phyloP scores from a whole-genome alignment of 345 rosid species.

The Triadica sebifera region DNA sequence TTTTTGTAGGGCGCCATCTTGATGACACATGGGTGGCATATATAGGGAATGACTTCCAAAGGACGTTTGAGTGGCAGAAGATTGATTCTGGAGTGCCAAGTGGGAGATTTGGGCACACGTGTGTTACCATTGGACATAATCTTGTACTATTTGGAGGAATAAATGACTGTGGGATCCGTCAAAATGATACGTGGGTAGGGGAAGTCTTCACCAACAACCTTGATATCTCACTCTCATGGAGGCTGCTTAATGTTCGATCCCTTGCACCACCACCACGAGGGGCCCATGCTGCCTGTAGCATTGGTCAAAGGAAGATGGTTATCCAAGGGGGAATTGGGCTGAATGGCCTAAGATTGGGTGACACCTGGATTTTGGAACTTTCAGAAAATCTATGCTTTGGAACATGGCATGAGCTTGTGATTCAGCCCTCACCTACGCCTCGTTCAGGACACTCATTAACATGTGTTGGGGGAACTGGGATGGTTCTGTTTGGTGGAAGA shows the following conservation, averaged over 20 bases:
- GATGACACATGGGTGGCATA: conserved; percentile 92
- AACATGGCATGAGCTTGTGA: conserved; percentile 56
- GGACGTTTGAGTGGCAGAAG: conserved; percentile 59
- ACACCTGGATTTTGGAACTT: conserved; percentile 81
- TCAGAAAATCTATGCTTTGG: conserved; percentile 58
- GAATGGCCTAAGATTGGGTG: conserved; percentile 63
- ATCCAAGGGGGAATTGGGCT: conserved; percentile 86
- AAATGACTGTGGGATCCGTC: conserved; percentile 75
- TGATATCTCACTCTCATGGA: conserved; percentile 57
- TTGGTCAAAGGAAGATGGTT: conserved; percentile 65
- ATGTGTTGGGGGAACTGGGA: conserved; percentile 46
- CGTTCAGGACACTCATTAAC: conserved; percentile 96
- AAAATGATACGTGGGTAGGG: conserved; percentile 85
- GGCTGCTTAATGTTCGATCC: conserved; percentile 54
- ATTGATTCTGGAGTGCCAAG: conserved; percentile 67
- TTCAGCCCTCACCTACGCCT: conserved; percentile 69
- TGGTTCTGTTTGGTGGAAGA: conserved; percentile 87
- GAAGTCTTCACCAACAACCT: conserved; percentile 41
- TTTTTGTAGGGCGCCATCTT: conserved; percentile 73
- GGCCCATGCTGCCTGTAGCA: conserved; percentile 86
- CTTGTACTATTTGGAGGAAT: conserved; percentile 90
- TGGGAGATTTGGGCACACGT: conserved; percentile 93
- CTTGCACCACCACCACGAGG: conserved; percentile 76
- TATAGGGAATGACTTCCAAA: conserved; percentile 47
- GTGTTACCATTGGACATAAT: conserved; percentile 50